phyloP scores from a whole-genome alignment of 2,329 filamentous ascomycete species.

The Xylaria sp. region DNA sequence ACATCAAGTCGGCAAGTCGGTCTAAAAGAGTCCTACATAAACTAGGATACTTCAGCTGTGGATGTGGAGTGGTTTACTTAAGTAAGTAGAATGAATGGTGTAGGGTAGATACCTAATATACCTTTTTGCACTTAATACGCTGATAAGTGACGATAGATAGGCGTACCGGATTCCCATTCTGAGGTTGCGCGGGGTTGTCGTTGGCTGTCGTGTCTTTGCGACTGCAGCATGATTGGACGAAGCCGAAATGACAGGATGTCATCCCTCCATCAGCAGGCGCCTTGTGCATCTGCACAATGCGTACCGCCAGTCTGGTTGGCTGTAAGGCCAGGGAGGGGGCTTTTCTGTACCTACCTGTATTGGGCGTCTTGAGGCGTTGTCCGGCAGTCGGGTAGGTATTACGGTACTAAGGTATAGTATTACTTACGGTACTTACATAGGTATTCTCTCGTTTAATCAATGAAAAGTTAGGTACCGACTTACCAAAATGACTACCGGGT shows the following conservation, averaged over 20 bases:
- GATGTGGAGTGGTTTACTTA: no score
- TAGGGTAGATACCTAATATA: no score
- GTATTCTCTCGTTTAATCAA: no score
- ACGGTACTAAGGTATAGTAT: neutral
- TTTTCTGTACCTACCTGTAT: conserved; percentile 6
- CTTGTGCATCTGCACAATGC: conserved; percentile 27
- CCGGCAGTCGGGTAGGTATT: neutral
- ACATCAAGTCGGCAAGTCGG: neutral
- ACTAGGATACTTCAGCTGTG: neutral
- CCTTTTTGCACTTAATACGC: neutral
- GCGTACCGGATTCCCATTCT: conserved; percentile 10
- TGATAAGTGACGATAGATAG: neutral
- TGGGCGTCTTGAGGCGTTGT: conserved; percentile 7
- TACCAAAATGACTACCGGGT: no score
- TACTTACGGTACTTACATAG: no score
- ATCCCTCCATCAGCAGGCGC: conserved; percentile 11
- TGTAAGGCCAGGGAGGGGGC: conserved; percentile 11
- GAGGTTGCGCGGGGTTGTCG: conserved; percentile 11
- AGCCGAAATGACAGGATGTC: conserved; percentile 23
- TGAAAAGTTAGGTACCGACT: no score
- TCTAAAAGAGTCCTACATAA: neutral
- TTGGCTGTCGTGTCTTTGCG: conserved; percentile 24
- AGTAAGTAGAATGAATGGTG: no score
- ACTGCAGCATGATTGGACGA: conserved; percentile 28
- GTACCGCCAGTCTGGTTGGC: conserved; percentile 31